Conservation (phyloP, 805 yeast species). For the Wickerhamomyces alni region DNA sequence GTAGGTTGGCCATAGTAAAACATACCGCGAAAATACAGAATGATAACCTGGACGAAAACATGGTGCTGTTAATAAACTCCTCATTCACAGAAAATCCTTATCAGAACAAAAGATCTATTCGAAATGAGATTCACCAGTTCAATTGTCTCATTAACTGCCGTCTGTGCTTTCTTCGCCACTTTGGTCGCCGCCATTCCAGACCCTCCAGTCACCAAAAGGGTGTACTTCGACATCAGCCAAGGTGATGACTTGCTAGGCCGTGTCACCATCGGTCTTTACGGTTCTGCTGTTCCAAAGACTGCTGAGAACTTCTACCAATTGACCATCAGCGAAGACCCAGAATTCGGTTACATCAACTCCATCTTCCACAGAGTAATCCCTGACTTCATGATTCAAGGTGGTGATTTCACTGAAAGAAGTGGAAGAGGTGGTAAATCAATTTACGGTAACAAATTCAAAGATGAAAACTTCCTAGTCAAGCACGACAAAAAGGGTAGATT, state of each 20-base stretch:
- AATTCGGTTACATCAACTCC: constrained; percentile 54
- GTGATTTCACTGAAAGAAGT: constrained; percentile 65
- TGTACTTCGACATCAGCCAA: constrained; percentile 79
- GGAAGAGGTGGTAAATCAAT: constrained; percentile 76
- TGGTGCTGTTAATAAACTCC: too few relatives aligned
- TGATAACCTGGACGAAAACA: too few relatives aligned
- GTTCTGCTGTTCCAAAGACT: constrained; percentile 81
- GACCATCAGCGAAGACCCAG: constrained; percentile 68
- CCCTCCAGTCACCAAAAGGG: constrained; percentile 60
- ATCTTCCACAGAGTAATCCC: constrained; percentile 71
- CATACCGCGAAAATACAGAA: too few relatives aligned
- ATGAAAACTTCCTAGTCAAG: constrained; percentile 62
- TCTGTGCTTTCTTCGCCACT: constrained; percentile 11
- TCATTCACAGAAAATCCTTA: too few relatives aligned
- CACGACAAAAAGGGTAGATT: constrained; percentile 65
- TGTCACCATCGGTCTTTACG: constrained; percentile 81
- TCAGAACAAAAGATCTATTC: background rate
- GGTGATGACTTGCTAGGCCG: constrained; percentile 77
- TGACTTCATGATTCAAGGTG: constrained; percentile 75
- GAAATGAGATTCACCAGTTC: constrained; percentile 1
- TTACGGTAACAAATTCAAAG: constrained; percentile 60
- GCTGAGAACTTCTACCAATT: constrained; percentile 83
- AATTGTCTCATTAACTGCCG: constrained; percentile 5
- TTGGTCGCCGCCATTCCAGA: constrained; percentile 20
- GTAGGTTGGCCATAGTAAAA: too few relatives aligned